Percentiles rank a stretch among this genome's conserved stretches.
Evolutionary conservation across 176 grass and related monocot species (phyloP).

Genomic region (Carex kokanica): DNA sequence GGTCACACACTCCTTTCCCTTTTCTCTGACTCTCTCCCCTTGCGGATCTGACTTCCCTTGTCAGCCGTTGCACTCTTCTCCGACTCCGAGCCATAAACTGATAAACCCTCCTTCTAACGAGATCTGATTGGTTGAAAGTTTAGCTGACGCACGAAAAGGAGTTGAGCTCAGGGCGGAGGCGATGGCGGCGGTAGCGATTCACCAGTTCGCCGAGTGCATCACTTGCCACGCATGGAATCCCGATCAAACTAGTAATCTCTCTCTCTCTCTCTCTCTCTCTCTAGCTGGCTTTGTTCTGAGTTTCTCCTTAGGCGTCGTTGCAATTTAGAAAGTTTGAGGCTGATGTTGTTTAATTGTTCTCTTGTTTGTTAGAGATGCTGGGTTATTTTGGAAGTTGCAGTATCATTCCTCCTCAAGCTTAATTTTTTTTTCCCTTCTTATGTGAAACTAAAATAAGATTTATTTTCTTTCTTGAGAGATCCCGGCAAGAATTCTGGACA

Average conservation of each 20-base stretch:
- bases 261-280: neutral
- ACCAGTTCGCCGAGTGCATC: conserved; percentile 99
- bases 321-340: neutral
- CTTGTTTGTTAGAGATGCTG: neutral
- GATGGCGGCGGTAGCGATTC: conserved; percentile 69
- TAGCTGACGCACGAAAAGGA: neutral
- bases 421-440: neutral
- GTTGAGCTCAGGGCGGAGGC: neutral
- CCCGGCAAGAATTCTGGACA: no score
- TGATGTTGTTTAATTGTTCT: neutral
- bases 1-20: neutral
- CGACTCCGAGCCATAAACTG: no score
- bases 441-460: neutral
- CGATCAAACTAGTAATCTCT: conserved; percentile 65
- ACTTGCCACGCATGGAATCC: conserved; percentile 96
- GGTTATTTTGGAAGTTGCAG: neutral
- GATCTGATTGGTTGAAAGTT: neutral
- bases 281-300: neutral
- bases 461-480: neutral
- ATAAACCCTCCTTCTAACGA: neutral
- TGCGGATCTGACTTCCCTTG: neutral
- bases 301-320: neutral
- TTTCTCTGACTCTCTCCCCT: neutral
- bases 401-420: neutral
- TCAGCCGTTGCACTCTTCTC: neutral